Base-by-base conservation (phyloP, 768 basidiomycete species). In the Mycena crocata region DNA sequence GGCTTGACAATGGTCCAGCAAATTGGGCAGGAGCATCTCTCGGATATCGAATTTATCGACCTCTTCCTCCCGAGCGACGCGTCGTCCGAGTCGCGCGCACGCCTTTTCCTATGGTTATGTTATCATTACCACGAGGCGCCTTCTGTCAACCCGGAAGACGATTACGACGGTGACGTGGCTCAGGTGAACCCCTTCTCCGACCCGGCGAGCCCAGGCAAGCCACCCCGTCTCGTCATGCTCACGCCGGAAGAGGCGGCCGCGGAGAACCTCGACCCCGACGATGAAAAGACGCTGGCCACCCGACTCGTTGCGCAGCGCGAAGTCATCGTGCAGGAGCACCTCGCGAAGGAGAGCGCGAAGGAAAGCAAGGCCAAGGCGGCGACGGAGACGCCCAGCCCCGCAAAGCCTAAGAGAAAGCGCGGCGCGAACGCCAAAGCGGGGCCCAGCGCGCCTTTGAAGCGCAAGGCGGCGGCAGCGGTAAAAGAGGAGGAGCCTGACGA, bases 101-200 rank as follows among this genome's bases (percentile, higher is more conserved):
- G 76, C 51, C 83, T 81, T 10, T 85, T 89, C 73, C 79, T 89
- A 19, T 86, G 84, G 80, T 74, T 84, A 64, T 72, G 84, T 61
- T 85, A 79, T 79, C 88, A 91, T 73, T 93, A 93, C 74, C 84
- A 93, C 66, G 92, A 93, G 74, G 77, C 78, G 17, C 74, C 78
- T 13, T 71, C 76, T 6, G 68, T 65, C 32, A 71, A 77, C 31
- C 68, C 58, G 39, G 80, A 79, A 40, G 81, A 84, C 42, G 79
- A 84, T 67, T 79, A 84, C 51, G 81, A 84, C 69, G 76, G 75
- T 37, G 78, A 79, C 30, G 49, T 34, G 21, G 31, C 34, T 5
- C n/a, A 28, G 13, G 8, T 14, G 57, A 93, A 93, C 69, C 90
- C 91, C 0, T 93, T 93, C 73, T 82, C 86, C 44, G 87, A 89